Evolutionary conservation across 2,329 filamentous ascomycete species (phyloP).

Genomic region (Simplicillium aogashimaense): DNA sequence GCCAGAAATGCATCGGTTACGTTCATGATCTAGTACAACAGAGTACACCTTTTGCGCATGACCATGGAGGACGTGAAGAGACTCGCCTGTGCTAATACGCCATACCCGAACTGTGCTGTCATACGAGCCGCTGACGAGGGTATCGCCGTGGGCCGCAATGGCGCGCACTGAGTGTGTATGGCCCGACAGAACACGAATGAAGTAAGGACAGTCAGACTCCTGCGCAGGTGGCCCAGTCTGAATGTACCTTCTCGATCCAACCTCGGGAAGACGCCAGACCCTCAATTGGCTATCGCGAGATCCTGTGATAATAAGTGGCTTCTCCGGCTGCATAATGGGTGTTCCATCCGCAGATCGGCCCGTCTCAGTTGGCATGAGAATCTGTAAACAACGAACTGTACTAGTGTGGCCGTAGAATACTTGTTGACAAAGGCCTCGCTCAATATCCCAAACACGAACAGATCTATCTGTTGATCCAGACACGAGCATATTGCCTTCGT

Average conservation of each 20-base stretch:
- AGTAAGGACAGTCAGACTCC: constrained; percentile 82
- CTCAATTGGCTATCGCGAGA: constrained; percentile 89
- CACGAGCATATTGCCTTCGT: constrained; percentile 88
- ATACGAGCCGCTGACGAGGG: constrained; percentile 94
- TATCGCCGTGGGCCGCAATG: constrained; percentile 90
- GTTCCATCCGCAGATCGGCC: constrained; percentile 62
- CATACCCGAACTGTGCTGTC: constrained; percentile 92
- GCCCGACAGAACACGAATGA: constrained; percentile 75
- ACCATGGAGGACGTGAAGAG: constrained; percentile 72
- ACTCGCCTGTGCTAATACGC: constrained; percentile 93
- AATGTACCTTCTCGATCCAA: constrained; percentile 66
- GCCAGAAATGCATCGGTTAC: constrained; percentile 92
- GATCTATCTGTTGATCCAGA: constrained; percentile 94
- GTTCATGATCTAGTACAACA: constrained; percentile 83
- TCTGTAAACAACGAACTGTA: constrained; percentile 90
- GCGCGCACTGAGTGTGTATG: constrained; percentile 92
- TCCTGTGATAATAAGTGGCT: constrained; percentile 93
- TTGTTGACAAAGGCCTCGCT: constrained; percentile 83
- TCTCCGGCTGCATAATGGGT: constrained; percentile 80
- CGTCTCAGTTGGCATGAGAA: constrained; percentile 76
- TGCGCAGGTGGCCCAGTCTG: constrained; percentile 67
- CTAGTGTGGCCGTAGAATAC: constrained; percentile 97
- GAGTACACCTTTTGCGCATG: constrained; percentile 95
- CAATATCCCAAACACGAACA: constrained; percentile 99
- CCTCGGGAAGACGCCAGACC: constrained; percentile 86